These are phyloP conservation scores for Claviceps africana DNA, from an alignment of 2,329 filamentous ascomycete species.

Conservation along the genomic window DNA sequence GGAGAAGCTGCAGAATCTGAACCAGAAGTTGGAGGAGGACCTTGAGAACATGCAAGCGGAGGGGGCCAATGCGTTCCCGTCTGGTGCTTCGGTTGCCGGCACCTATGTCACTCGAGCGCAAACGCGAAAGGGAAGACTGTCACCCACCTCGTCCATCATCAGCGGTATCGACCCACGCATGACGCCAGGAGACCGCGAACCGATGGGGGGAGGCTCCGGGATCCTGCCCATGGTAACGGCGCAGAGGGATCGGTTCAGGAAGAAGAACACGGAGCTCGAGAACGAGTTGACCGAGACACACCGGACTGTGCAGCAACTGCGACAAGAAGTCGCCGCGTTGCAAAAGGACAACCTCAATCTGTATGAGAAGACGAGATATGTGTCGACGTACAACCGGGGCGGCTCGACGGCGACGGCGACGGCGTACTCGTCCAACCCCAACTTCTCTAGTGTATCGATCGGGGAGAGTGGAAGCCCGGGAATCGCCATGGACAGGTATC, in stretches of 20 bases:
- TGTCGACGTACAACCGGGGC: slow-evolving; percentile 78
- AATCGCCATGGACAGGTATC: slow-evolving; percentile 68
- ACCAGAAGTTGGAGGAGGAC: slow-evolving; percentile 83
- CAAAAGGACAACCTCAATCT: slow-evolving; percentile 93
- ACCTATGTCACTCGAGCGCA: slow-evolving; percentile 60
- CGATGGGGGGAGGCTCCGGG: slow-evolving; percentile 62
- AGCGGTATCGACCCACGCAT: slow-evolving; percentile 74
- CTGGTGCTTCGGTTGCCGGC: slow-evolving; percentile 81
- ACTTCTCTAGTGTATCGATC: slow-evolving; percentile 55
- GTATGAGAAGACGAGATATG: slow-evolving; percentile 95
- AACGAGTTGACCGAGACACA: slow-evolving; percentile 78
- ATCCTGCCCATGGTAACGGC: slow-evolving; percentile 98
- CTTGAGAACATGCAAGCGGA: slow-evolving; percentile 78
- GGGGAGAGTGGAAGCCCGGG: slow-evolving; percentile 43
- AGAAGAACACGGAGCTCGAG: slow-evolving; percentile 83
- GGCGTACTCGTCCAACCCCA: slow-evolving; percentile 57
- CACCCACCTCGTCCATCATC: slow-evolving; percentile 94
- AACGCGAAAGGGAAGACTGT: slow-evolving; percentile 56
- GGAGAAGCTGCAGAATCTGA: slow-evolving; percentile 70
- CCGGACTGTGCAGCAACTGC: slow-evolving; percentile 65
- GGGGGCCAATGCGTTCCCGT: slow-evolving; percentile 69
- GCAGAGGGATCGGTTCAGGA: slow-evolving; percentile 95
- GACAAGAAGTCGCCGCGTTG: slow-evolving; percentile 79
- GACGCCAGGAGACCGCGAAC: slow-evolving; percentile 36
- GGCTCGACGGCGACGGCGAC: slow-evolving; percentile 47